A percentile compares a stretch with the other conserved stretches of the same genome.
These are phyloP conservation scores for Backusella morwellensis DNA, from an alignment of 192 early-diverging fungal genomes.

Conservation along the genomic window DNA sequence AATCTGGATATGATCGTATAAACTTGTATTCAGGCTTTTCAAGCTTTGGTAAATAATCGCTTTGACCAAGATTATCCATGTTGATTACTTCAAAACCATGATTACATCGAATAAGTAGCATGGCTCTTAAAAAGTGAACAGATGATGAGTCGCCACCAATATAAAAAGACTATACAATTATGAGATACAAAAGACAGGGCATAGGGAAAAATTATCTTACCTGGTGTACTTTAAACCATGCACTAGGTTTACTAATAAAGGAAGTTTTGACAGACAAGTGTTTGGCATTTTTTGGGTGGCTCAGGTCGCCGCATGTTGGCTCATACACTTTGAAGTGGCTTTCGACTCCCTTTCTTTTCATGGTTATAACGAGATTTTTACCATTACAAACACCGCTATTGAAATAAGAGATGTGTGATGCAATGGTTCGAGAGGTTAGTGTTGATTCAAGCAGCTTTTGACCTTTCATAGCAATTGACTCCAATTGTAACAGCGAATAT, in stretches of 20 bases:
- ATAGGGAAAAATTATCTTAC: neutral
- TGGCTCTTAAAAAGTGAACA: constrained; percentile 82
- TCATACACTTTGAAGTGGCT: constrained; percentile 35
- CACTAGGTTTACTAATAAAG: constrained; percentile 20
- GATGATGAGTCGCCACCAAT: constrained; percentile 83
- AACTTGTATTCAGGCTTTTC: constrained; percentile 76
- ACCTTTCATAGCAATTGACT: neutral
- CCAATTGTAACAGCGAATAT: constrained; percentile 71
- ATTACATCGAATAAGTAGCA: constrained; percentile 80
- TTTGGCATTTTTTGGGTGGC: constrained; percentile 22
- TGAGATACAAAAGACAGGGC: neutral
- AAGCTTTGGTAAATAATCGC: constrained; percentile 73
- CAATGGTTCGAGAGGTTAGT: constrained; percentile 1
- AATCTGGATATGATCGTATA: constrained; percentile 57
- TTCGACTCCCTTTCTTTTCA: constrained; percentile 30
- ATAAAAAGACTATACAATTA: constrained; percentile 74
- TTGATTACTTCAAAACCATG: constrained; percentile 96
- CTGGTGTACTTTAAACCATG: constrained; percentile 31
- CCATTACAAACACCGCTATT: constrained; percentile 63
- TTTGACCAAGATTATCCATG: constrained; percentile 58
- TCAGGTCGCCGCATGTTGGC: constrained; percentile 33
- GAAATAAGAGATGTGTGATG: constrained; percentile 64
- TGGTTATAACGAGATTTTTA: constrained; percentile 50
- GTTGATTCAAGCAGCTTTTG: neutral
- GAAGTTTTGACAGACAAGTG: constrained; percentile 4